A percentile compares a stretch with the other conserved stretches of the same genome.
These are phyloP conservation scores for Blepharisma japonicum DNA, from an alignment of 73 alveolate species.

Conservation along the genomic window DNA sequence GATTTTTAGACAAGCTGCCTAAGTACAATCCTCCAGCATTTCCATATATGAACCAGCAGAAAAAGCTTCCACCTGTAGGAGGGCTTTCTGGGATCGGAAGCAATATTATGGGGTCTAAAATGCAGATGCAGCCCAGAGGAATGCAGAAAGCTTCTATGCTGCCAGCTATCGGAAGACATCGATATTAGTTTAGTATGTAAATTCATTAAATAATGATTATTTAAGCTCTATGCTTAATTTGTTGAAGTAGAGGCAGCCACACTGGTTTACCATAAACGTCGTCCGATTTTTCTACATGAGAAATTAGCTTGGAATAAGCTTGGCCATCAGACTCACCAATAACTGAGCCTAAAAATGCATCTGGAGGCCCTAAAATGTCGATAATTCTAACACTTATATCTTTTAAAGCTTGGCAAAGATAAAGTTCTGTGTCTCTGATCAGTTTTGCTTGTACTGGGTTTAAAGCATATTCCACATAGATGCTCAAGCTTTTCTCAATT, in stretches of 20 bases:
- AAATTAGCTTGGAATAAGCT: slow-evolving; percentile 31
- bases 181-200: background rate
- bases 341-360: slow-evolving; percentile 40
- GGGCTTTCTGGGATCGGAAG: background rate
- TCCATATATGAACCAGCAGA: background rate
- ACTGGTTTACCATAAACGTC: background rate
- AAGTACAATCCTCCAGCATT: background rate
- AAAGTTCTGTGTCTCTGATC: background rate
- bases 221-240: too few species aligned
- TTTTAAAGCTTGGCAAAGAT: background rate
- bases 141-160: background rate
- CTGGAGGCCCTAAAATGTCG: slow-evolving; percentile 55
- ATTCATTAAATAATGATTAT: too few species aligned
- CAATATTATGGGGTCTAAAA: background rate
- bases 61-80: slow-evolving; percentile 19
- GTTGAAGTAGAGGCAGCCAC: background rate
- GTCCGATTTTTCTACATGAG: background rate
- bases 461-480: background rate
- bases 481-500: background rate
- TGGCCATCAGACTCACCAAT: slow-evolving; percentile 61
- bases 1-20: background rate
- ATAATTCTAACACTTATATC: slow-evolving; percentile 8
- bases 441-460: background rate
- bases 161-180: background rate
- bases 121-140: too few species aligned